These are phyloP conservation scores for Sphaerulina vaccinii DNA, from an alignment of 2,329 filamentous ascomycete genomes.

Conservation along the genomic window DNA sequence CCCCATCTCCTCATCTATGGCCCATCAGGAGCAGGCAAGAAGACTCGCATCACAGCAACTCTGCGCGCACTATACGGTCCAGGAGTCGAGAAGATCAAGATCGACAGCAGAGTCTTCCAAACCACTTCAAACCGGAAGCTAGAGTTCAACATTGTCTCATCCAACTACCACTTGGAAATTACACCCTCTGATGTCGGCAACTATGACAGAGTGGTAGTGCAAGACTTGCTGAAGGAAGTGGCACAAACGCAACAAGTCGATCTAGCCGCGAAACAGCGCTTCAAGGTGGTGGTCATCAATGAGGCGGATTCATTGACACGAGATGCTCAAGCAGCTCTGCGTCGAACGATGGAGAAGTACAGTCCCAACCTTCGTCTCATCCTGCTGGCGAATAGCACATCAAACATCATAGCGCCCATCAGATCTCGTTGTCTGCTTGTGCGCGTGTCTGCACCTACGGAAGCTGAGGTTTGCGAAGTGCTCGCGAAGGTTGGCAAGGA, in stretches of 20 bases:
- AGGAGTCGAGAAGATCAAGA: constrained; percentile 99
- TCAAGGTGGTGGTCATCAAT: constrained; percentile 99
- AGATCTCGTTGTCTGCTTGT: constrained; percentile 87
- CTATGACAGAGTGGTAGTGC: constrained; percentile 92
- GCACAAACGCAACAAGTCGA: constrained; percentile 99
- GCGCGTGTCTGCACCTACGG: constrained; percentile 82
- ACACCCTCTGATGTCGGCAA: constrained; percentile 95
- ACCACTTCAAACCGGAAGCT: constrained; percentile 92
- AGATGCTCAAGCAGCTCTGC: constrained; percentile 91
- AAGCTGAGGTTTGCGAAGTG: constrained; percentile 78
- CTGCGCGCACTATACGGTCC: constrained; percentile 93
- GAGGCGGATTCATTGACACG: constrained; percentile 92
- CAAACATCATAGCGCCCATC: constrained; percentile 99
- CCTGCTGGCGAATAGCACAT: constrained; percentile 89
- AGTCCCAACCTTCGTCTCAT: constrained; percentile 91
- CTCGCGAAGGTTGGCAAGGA: constrained; percentile 69
- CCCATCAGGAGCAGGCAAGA: constrained; percentile 94
- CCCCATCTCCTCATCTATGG: constrained; percentile 97
- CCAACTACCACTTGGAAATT: constrained; percentile 96
- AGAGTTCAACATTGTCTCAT: constrained; percentile 98
- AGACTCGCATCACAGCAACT: constrained; percentile 93
- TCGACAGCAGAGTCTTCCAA: constrained; percentile 94
- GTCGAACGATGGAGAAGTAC: constrained; percentile 99
- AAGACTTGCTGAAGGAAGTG: constrained; percentile 94
- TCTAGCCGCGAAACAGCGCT: constrained; percentile 80